Evolutionary conservation across 2,329 filamentous ascomycete species (phyloP).

Genomic region (Blastomyces gilchristii): DNA sequence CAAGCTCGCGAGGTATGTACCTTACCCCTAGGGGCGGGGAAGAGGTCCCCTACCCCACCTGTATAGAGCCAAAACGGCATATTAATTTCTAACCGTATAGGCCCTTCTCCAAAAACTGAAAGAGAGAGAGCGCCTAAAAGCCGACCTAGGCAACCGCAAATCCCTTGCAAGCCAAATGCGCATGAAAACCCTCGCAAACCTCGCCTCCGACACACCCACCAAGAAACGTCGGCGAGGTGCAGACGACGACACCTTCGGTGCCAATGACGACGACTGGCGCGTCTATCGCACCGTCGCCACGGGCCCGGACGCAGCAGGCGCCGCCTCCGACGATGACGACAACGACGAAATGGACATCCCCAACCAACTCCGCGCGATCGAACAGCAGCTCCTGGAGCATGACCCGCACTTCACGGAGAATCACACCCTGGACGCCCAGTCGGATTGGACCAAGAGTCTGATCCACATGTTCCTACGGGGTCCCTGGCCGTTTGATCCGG

Average conservation of each 20-base stretch:
- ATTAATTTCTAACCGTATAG: slow-evolving; percentile 21
- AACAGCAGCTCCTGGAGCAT: slow-evolving; percentile 73
- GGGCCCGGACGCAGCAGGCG: slow-evolving; percentile 47
- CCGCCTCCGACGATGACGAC: slow-evolving; percentile 63
- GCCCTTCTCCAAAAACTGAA: slow-evolving; percentile 74
- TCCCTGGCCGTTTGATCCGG: slow-evolving; percentile 71
- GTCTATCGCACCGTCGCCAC: slow-evolving; percentile 89
- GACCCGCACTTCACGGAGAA: slow-evolving; percentile 87
- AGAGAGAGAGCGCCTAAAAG: slow-evolving; percentile 83
- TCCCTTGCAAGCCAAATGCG: slow-evolving; percentile 91
- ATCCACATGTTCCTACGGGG: slow-evolving; percentile 85
- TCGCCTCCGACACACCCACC: slow-evolving; percentile 76
- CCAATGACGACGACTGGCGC: slow-evolving; percentile 95
- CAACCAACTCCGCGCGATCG: slow-evolving; percentile 61
- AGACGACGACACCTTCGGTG: slow-evolving; percentile 88
- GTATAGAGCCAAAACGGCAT: slow-evolving; percentile 13
- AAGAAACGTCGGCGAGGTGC: slow-evolving; percentile 73
- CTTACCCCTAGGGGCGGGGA: no score
- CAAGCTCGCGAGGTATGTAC: slow-evolving; percentile 49
- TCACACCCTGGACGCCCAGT: slow-evolving; percentile 81
- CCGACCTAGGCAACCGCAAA: slow-evolving; percentile 91
- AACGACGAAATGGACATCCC: slow-evolving; percentile 75
- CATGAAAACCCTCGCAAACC: slow-evolving; percentile 96
- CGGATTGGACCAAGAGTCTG: slow-evolving; percentile 87
- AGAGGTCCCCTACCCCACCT: neutral